A percentile compares a stretch with the other conserved stretches of the same genome.
phyloP scores from a whole-genome alignment of 2,329 filamentous ascomycete species.

The Hypoxylon rubiginosum region DNA sequence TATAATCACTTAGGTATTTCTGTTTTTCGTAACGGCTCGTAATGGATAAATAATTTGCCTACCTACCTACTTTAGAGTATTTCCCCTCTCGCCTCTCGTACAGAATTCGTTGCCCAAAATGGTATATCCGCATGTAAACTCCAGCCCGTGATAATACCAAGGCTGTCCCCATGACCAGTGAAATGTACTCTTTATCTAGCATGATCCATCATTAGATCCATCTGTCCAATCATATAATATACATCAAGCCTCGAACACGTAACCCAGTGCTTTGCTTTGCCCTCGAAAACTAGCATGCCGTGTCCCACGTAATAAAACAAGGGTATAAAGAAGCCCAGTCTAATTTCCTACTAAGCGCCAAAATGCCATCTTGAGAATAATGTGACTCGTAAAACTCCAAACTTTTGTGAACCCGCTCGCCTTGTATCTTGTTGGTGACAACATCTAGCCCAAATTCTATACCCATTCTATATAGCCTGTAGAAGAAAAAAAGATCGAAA shows the following conservation, averaged over 20 bases:
- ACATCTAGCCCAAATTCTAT: conserved; percentile 37
- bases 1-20: no score
- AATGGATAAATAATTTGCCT: no score
- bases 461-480: conserved; percentile 32
- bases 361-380: conserved; percentile 24
- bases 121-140: conserved; percentile 26
- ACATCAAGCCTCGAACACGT: conserved; percentile 21
- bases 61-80: no score
- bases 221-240: conserved; percentile 21
- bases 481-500: conserved; percentile 16
- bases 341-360: conserved; percentile 29
- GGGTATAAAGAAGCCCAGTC: conserved; percentile 30
- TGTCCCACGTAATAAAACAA: conserved; percentile 20
- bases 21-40: no score
- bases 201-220: conserved; percentile 33
- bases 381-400: conserved; percentile 29
- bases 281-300: conserved; percentile 22
- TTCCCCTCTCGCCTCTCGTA: conserved; percentile 20
- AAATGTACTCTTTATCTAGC: conserved; percentile 13
- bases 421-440: conserved; percentile 30
- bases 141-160: conserved; percentile 14
- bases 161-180: conserved; percentile 5
- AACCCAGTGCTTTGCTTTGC: conserved; percentile 23
- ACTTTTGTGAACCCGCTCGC: conserved; percentile 22
- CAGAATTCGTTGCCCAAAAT: conserved; percentile 19